Base-by-base conservation (phyloP, 2,329 filamentous ascomycete genomes). In the Raffaelea deltoideospora region DNA sequence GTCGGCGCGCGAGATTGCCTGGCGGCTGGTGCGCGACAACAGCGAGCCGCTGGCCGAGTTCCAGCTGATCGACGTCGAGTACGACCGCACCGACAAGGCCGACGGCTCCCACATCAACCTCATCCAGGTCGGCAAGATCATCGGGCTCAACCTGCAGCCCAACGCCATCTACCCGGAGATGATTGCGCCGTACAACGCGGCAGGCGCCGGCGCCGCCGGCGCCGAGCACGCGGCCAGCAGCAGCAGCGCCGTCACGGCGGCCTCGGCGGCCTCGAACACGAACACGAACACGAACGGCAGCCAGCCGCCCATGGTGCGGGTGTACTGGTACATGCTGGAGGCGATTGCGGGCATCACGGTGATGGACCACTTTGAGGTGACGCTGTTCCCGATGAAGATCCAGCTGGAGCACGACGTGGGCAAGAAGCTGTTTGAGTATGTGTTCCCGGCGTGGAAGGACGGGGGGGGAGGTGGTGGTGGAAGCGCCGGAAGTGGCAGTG, bases 251-350 rank as follows among this genome's bases (percentile, higher is more conserved):
- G n/a, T n/a, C n/a, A n/a, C n/a, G n/a, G n/a, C n/a, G n/a, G n/a
- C n/a, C n/a, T n/a, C n/a, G n/a, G n/a, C n/a, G n/a, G n/a, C n/a
- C n/a, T n/a, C n/a, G n/a, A n/a, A n/a, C n/a, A n/a, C n/a, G n/a
- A 30, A 8, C 61, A 66, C 8, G 23, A 8, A 13, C 8, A 26
- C 23, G 23, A 26, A 26, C 8, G 8, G 23, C 8, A 26, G 23
- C 23, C 36, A 75, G 80, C 42, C 69, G 32, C 84, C 86, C 50
- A 96, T 96, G 80, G 71, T 98, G 35, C 76, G 80, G 24, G 83
- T 99, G 11, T 90, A 93, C 53, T 98, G 92, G 85, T 78, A 95
- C 53, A 95, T 95, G 85, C 69, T 98, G 5, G 90, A 98, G 59
- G 87, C 90, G 8, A 95, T 98, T 54, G 90, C 88, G 27, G 90